Evolutionary conservation across 352 stramenopile genomes (phyloP), one percentile per base, ranked within the genome.

Genomic region (Pythium sukuiense): DNA sequence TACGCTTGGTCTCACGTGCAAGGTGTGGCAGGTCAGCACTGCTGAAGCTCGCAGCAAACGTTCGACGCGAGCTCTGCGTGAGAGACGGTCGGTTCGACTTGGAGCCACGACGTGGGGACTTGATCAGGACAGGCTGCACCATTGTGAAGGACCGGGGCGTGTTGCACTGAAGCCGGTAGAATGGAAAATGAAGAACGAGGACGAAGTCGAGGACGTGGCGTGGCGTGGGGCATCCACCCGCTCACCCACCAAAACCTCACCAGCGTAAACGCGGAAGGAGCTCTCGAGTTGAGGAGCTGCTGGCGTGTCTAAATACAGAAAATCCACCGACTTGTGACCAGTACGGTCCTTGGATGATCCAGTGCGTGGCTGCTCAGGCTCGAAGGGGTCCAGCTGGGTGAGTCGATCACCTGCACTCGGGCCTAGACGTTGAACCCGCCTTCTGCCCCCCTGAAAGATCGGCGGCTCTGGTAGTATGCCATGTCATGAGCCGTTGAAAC

Each of bases 1-100:
- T 41, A 12, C 26, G 54, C 39, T 52, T 61, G 16, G 67, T 66
- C 8, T 73, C 56, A n/a, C 46, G 37, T 3, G 67, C 67, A 6
- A 69, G 2, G 2, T n/a, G 29, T 5, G 59, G 27, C 43, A 72
- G 55, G 41, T 65, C 33, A 4, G 37, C 2, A 43, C 49, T 53
- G 58, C 57, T 59, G 24, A 64, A 32, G 39, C 35, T 56, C 55
- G 55, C 24, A 26, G 35, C 20, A 18, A 50, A n/a, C 8, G 48
- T 59, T 13, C 49, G 49, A 12, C 49, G 39, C 27, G 37, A 35
- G 24, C 39, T 37, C 0, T 27, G 49, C 48, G 59, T 52, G 16
- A 59, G 24, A 32, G 24, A 53, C 33, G 52, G 52, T 8, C 27
- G 53, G 3, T 30, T 35, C 14, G 33, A 12, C 27, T 43, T 30